Base-by-base conservation (phyloP, 2,329 filamentous ascomycete genomes). In the Exutisphaerella laricina region DNA sequence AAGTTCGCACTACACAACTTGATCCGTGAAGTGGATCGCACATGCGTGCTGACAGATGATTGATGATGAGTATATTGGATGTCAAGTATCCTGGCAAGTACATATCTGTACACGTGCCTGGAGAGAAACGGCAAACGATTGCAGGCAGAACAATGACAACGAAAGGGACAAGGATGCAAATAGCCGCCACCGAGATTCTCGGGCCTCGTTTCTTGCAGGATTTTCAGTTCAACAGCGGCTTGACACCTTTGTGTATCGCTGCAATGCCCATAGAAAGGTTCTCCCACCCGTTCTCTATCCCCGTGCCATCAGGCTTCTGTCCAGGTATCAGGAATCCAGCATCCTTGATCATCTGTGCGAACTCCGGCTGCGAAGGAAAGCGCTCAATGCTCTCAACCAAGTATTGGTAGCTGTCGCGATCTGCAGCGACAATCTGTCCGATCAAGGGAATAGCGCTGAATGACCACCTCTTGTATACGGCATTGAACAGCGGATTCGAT, bases 361-460 rank as follows among this genome's bases (percentile, higher is more conserved):
- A 98, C 54, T 87, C 80, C 39, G 80, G 75, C 71, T 98, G 94
- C 54, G 73, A 83, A 0, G 92, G 94, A 63, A 97, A 97, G 35
- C 78, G 74, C 68, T 96, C 89, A 65, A 98, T 98, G 66, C 89
- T 96, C 74, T 98, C 92, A 7, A 98, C 92, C 7, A 98, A 74
- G 68, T 98, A 98, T 73, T 98, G 92, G 67, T 98, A 98, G 64
- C 88, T 95, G 60, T 94, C 90, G 43, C 90, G 75, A 64, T 98
- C 94, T 5, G 87, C 88, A 1, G 92, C 90, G 12, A 98, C 89
- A 48, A 98, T 63, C 69, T 98, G 90, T 2, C 92, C 94, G 59
- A 98, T 96, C 55, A 98, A 66, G 0, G 92, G 92, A 53, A 98
- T 98, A 9, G 88, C 88, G 46, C 81, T 77, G 65, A 98, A 98